Conservation (phyloP, 1,284 basidiomycete genomes). For the Coniferiporia sulphurascens region DNA sequence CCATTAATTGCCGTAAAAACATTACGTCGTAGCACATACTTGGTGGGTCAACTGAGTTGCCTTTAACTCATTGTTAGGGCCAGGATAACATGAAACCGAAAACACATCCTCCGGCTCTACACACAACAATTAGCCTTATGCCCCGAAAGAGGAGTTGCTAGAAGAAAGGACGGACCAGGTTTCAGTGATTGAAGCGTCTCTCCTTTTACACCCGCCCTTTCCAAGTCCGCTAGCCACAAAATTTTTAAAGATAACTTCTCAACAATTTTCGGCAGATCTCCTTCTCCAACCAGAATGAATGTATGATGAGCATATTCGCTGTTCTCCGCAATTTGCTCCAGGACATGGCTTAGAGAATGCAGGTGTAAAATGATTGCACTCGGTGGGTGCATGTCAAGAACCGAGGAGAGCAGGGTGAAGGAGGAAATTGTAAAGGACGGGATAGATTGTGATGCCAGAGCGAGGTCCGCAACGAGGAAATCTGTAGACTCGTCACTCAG, state of each 20-base stretch:
- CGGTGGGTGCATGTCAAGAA: conserved; percentile 60
- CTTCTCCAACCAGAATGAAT: conserved; percentile 64
- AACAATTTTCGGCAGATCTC: conserved; percentile 34
- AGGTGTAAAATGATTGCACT: conserved; percentile 65
- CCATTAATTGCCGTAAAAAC: conserved; percentile 51
- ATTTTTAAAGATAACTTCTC: conserved; percentile 47
- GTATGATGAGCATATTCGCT: conserved; percentile 46
- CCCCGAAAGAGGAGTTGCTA: neutral
- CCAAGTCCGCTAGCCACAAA: conserved; percentile 58
- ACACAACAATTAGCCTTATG: neutral
- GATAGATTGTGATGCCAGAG: conserved; percentile 66
- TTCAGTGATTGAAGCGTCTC: neutral
- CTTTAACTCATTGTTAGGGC: conserved; percentile 46
- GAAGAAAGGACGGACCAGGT: neutral
- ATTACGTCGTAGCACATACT: conserved; percentile 32
- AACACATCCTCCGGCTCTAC: conserved; percentile 58
- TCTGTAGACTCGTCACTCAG: conserved; percentile 38
- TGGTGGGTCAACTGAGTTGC: conserved; percentile 66
- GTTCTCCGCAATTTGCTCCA: conserved; percentile 63
- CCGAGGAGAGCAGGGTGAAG: conserved; percentile 48
- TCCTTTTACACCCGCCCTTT: conserved; percentile 48
- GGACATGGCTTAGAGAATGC: conserved; percentile 53
- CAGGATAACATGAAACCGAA: conserved; percentile 60
- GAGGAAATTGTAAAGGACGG: conserved; percentile 64
- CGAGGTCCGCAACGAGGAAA: conserved; percentile 71